These are phyloP conservation scores for Colletotrichum sojae DNA, from an alignment of 2,329 filamentous ascomycete genomes.

Conservation along the genomic window DNA sequence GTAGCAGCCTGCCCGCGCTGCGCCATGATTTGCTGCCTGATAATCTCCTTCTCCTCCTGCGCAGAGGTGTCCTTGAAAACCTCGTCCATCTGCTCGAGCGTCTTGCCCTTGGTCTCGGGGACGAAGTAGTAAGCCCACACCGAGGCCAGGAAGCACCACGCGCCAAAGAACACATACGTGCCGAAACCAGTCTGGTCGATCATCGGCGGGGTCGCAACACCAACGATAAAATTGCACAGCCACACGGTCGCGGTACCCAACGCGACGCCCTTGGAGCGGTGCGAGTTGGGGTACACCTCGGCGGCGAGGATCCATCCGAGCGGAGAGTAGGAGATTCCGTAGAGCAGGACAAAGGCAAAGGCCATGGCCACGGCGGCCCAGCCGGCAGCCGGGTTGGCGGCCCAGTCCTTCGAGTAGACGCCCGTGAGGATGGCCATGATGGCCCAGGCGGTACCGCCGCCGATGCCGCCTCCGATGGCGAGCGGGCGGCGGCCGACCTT, in stretches of 20 bases:
- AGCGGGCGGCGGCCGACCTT: slow-evolving; percentile 54
- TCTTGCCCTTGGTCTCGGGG: slow-evolving; percentile 70
- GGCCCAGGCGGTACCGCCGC: slow-evolving; percentile 41
- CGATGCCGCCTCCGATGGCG: slow-evolving; percentile 48
- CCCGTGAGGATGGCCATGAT: slow-evolving; percentile 31
- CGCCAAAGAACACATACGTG: slow-evolving; percentile 72
- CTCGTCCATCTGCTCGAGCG: slow-evolving; percentile 70
- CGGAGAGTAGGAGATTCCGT: slow-evolving; percentile 47
- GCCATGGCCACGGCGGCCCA: slow-evolving; percentile 37
- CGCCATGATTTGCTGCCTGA: slow-evolving; percentile 26
- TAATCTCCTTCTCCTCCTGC: slow-evolving; percentile 34
- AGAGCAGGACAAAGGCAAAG: slow-evolving; percentile 49
- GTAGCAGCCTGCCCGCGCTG: slow-evolving; percentile 10
- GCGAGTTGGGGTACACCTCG: slow-evolving; percentile 28
- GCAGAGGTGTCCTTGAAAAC: slow-evolving; percentile 43
- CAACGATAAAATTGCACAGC: slow-evolving; percentile 61
- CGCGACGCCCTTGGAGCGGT: slow-evolving; percentile 43
- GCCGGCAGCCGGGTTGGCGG: slow-evolving; percentile 8
- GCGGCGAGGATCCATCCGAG: slow-evolving; percentile 23
- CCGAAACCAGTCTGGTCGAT: slow-evolving; percentile 63
- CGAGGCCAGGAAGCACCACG: slow-evolving; percentile 63
- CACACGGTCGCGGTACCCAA: slow-evolving; percentile 63
- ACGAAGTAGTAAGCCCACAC: slow-evolving; percentile 68
- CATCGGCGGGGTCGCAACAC: slow-evolving; percentile 65
- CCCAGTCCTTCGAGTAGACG: slow-evolving; percentile 25